phyloP scores from a whole-genome alignment of 257 asterid genomes.

The Ajuga chamaepitys region DNA sequence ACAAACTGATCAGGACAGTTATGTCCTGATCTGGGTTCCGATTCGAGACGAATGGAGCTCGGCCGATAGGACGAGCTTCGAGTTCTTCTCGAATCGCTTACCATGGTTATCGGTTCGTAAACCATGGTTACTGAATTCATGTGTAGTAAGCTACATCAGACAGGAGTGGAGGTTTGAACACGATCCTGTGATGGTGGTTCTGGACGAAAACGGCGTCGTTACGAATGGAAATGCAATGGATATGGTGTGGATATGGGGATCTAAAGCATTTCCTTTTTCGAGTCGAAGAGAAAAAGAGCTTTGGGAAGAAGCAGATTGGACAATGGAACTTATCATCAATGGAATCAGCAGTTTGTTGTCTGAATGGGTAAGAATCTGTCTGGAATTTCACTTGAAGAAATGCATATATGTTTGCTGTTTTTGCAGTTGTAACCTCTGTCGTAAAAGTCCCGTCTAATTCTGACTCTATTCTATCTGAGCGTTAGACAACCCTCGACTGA shows the following conservation, averaged over 20 bases:
- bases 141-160: slow-evolving; percentile 34
- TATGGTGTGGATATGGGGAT: slow-evolving; percentile 72
- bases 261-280: slow-evolving; percentile 68
- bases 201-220: slow-evolving; percentile 38
- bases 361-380: slow-evolving; percentile 39
- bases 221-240: slow-evolving; percentile 55
- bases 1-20: slow-evolving; percentile 17
- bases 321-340: slow-evolving; percentile 30
- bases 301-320: slow-evolving; percentile 43
- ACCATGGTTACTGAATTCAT: slow-evolving; percentile 50
- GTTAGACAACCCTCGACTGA: too few relatives aligned
- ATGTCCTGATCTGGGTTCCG: slow-evolving; percentile 59
- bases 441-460: too few relatives aligned
- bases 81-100: slow-evolving; percentile 38
- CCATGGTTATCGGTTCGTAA: slow-evolving; percentile 52
- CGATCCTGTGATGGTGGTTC: slow-evolving; percentile 45
- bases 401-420: too few relatives aligned
- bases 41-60: slow-evolving; percentile 34
- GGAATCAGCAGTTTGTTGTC: slow-evolving; percentile 40
- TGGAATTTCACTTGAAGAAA: neutral
- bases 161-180: slow-evolving; percentile 44
- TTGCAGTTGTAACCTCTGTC: too few relatives aligned
- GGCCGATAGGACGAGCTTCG: slow-evolving; percentile 30
- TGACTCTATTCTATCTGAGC: too few relatives aligned
- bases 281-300: slow-evolving; percentile 45